Evolutionary conservation across 208 protist species (phyloP).

Genomic region (Trypanosoma theileri): DNA sequence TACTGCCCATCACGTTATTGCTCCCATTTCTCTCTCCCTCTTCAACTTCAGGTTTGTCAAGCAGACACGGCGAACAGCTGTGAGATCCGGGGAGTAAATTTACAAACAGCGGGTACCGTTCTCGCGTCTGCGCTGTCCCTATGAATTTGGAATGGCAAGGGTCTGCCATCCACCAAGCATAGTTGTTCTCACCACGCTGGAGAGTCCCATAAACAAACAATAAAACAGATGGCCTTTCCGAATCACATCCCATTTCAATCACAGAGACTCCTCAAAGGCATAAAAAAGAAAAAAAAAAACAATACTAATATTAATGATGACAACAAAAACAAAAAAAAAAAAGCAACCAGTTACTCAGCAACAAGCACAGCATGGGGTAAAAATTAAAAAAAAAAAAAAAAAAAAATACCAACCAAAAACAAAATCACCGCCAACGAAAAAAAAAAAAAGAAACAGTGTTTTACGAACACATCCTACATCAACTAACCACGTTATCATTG

Average conservation of each 20-base stretch:
- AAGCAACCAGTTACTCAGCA: conserved; percentile 19
- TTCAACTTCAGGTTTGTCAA: conserved; percentile 39
- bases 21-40: background rate
- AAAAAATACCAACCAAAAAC: background rate
- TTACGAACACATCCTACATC: no score
- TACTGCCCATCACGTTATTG: no score
- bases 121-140: conserved; percentile 35
- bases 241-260: background rate
- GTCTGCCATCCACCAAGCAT: conserved; percentile 66
- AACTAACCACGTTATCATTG: background rate
- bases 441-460: conserved; percentile 1
- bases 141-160: conserved; percentile 47
- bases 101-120: conserved; percentile 65
- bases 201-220: conserved; percentile 79
- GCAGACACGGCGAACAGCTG: conserved; percentile 54
- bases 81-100: conserved; percentile 39
- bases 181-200: conserved; percentile 66
- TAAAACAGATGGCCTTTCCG: conserved; percentile 23
- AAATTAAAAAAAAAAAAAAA: background rate
- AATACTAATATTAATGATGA: conserved; percentile 13
- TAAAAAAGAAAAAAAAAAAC: background rate
- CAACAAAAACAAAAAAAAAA: conserved; percentile 27
- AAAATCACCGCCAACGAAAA: background rate
- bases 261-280: conserved; percentile 12
- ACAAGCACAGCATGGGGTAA: conserved; percentile 11